These are phyloP conservation scores for Chamaenerion angustifolium DNA, from an alignment of 345 rosid genomes.

Conservation along the genomic window DNA sequence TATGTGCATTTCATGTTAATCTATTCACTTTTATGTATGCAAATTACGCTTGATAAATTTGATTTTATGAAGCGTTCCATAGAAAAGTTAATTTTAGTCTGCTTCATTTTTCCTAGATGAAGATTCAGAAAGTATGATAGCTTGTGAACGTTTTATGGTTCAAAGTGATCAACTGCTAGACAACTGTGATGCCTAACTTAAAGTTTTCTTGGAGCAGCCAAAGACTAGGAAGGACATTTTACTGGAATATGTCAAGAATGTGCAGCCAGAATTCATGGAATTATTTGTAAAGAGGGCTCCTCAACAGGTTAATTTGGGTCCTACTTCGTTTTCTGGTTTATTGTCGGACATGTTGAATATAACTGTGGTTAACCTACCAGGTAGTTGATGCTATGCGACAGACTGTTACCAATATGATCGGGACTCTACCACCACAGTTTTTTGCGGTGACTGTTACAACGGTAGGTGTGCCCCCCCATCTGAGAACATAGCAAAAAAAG, in stretches of 20 bases:
- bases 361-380: constrained; percentile 14
- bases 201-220: constrained; percentile 21
- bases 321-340: neutral
- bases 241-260: constrained; percentile 84
- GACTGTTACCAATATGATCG: constrained; percentile 92
- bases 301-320: constrained; percentile 34
- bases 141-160: no score
- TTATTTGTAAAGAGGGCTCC: constrained; percentile 83
- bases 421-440: constrained; percentile 87
- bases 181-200: neutral
- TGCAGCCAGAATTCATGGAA: constrained; percentile 95
- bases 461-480: constrained; percentile 34
- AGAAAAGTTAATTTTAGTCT: neutral
- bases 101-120: neutral
- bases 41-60: no score
- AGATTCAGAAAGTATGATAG: neutral
- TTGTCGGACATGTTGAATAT: neutral
- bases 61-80: no score
- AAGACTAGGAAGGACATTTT: constrained; percentile 68
- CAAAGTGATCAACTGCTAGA: no score
- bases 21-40: no score
- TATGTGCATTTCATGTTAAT: no score
- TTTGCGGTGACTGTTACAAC: constrained; percentile 69
- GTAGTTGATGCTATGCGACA: constrained; percentile 97
- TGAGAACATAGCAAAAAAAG: no score